Evolutionary conservation across 148 eudicot genomes (phyloP), one percentile per base, ranked within the genome.

Genomic region (Rhododendron molle): DNA sequence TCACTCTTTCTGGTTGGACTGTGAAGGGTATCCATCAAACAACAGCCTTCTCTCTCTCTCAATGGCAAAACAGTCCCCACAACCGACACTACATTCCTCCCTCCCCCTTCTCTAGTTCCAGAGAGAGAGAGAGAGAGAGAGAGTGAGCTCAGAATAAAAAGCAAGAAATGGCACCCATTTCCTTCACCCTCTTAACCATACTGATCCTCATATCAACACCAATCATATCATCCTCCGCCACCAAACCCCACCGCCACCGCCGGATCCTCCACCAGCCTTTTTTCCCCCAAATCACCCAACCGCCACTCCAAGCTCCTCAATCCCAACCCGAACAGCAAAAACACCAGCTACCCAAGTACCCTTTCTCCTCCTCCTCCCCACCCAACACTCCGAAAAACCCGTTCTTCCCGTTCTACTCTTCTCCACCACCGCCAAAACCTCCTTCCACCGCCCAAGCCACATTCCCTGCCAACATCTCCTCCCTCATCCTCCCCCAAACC

Each of bases 391-490:
- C 80, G 1, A 49, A 28, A 9, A 86, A 71, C 54, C 85, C 92
- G 1, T 94, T 94, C 83, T 92, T 90, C 84, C 94, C 93, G 0
- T 10, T 86, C 4, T 82, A 56, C 7, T 0, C 87, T 93, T 81
- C 54, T 82, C 73, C 93, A 1, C 47, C 93, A 2, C 95, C 92
- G 0, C 93, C 94, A 0, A 90, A 89, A 0, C 92, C 89, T 0
- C 90, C 87, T 16, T 16, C 89, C 76, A 34, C 91, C 71, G 40
- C 89, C 0, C 86, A 89, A 50, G 89, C 95, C 9, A 92, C 98
- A 5, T 94, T 96, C 21, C 98, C 98, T 18, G 98, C 98, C 44
- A 96, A 93, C 89, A 93, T 93, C 81, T 96, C 98, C 88, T 92
- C 95, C n/a, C 91, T 95, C 14, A 87, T 91, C 14, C 91, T 93